Percentiles rank a stretch among this genome's conserved stretches.
These are phyloP conservation scores for Pseudoperonospora humuli DNA, from an alignment of 352 stramenopile genomes.

Conservation along the genomic window DNA sequence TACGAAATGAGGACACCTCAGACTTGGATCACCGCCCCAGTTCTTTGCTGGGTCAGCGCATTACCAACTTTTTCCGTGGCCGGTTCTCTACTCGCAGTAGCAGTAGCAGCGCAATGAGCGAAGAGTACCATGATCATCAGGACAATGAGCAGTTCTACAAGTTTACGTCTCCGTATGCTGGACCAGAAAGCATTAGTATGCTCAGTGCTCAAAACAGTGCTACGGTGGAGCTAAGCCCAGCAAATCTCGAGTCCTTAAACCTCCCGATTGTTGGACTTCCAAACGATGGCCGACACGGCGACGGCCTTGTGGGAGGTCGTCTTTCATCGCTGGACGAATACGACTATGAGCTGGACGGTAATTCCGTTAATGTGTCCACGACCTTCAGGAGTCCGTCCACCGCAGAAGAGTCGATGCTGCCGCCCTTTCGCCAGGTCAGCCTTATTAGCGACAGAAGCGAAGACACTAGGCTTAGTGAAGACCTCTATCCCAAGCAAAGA, in stretches of 20 bases:
- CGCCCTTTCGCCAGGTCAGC: slow-evolving; percentile 38
- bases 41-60: slow-evolving; percentile 32
- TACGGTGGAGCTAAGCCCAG: slow-evolving; percentile 19
- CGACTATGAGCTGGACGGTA: slow-evolving; percentile 30
- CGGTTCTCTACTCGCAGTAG: slow-evolving; percentile 38
- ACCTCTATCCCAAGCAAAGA: slow-evolving; percentile 27
- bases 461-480: slow-evolving; percentile 28
- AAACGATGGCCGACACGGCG: slow-evolving; percentile 28
- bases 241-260: slow-evolving; percentile 13
- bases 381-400: slow-evolving; percentile 27
- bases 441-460: slow-evolving; percentile 45
- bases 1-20: slow-evolving; percentile 24
- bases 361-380: slow-evolving; percentile 31
- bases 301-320: slow-evolving; percentile 29
- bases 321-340: slow-evolving; percentile 66
- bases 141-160: slow-evolving; percentile 37
- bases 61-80: slow-evolving; percentile 61
- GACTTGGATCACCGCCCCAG: slow-evolving; percentile 41
- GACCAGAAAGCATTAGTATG: slow-evolving; percentile 21
- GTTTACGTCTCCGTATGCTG: slow-evolving; percentile 36
- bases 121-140: slow-evolving; percentile 28
- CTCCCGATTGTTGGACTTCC: slow-evolving; percentile 29
- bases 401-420: slow-evolving; percentile 25
- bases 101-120: slow-evolving; percentile 31
- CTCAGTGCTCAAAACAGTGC: slow-evolving; percentile 25